Evolutionary conservation across 2,329 filamentous ascomycete genomes (phyloP), one percentile per base, ranked within the genome.

Genomic region (Colletotrichum tamarilloi): DNA sequence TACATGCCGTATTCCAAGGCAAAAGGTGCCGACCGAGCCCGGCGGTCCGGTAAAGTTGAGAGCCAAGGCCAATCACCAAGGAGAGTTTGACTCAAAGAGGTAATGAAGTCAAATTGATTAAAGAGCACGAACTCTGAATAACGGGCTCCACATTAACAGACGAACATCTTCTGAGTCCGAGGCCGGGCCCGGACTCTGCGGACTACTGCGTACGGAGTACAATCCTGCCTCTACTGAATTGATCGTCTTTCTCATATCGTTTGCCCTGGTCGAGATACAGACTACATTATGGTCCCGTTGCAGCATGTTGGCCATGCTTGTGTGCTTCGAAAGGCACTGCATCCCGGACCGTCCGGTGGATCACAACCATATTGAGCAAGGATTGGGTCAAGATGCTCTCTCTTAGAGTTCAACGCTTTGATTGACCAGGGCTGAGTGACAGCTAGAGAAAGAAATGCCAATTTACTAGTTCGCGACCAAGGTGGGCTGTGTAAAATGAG

Each of bases 401-500:
- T n/a, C 11, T 69, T 53, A 55, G 58, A 56, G 66, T 72, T 64
- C 32, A 11, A 9, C 19, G 38, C 11, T 69, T 69, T 55, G 16
- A 55, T 68, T 63, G 16, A n/a, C 12, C 16, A 14, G 32, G 30
- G 46, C 42, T 58, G 16, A 24, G 14, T 28, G 26, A 19, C 38
- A 12, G 59, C 63, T 49, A 19, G 67, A 59, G 24, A 30, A 24
- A 53, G 30, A 24, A 9, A 24, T 28, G 90, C 88, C 91, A 35
- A 53, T 60, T 16, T 53, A 63, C 49, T 38, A 19, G 14, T 26
- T 30, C 19, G 28, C 14, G 12, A 22, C n/a, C 24, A 14, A 35
- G 28, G 26, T 52, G 46, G 42, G 42, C 60, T 24, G 22, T 19
- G 60, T 9, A 19, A 53, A 63, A 53, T 35, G 42, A 53, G n/a